These are phyloP conservation scores for Hygrophila difformis DNA, from an alignment of 257 asterid species.

Conservation along the genomic window DNA sequence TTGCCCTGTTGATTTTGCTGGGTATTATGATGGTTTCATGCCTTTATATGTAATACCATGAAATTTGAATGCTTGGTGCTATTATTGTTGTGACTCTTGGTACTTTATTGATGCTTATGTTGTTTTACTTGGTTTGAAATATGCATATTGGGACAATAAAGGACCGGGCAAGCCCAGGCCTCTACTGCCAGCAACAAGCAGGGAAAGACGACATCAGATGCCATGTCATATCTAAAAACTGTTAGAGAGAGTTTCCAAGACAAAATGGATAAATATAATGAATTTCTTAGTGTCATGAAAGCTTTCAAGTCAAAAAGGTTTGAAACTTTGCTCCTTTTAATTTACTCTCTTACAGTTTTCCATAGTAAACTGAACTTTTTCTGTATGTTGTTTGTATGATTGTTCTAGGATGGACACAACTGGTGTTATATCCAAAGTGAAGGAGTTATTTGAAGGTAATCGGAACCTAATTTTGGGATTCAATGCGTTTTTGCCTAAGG, in stretches of 20 bases:
- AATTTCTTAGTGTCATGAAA: conserved; percentile 69
- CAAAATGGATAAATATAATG: conserved; percentile 46
- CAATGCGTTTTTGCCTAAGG: conserved; percentile 63
- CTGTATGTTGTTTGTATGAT: conserved; percentile 1
- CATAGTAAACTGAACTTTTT: not conserved
- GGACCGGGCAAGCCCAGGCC: conserved; percentile 45
- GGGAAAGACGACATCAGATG: conserved; percentile 49
- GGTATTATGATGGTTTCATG: too few relatives aligned
- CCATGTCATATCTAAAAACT: conserved; percentile 52
- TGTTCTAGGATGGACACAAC: conserved; percentile 37
- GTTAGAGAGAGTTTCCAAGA: conserved; percentile 57
- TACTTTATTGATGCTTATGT: not conserved
- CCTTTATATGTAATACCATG: too few relatives aligned
- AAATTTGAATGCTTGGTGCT: too few relatives aligned
- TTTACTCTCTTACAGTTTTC: not conserved
- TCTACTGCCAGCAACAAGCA: conserved; percentile 39
- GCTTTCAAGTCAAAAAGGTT: conserved; percentile 74
- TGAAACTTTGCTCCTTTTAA: conserved; percentile 2
- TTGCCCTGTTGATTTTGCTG: too few relatives aligned
- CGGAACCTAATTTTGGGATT: conserved; percentile 56
- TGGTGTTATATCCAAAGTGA: conserved; percentile 48
- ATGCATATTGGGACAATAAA: conserved; percentile 17
- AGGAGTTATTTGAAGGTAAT: conserved; percentile 53
- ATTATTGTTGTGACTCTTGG: not conserved
- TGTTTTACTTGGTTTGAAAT: not conserved